Percentiles rank a stretch among this genome's conserved stretches.
Conservation (phyloP, 164 flowering plant species). For the Umbellularia californica region DNA sequence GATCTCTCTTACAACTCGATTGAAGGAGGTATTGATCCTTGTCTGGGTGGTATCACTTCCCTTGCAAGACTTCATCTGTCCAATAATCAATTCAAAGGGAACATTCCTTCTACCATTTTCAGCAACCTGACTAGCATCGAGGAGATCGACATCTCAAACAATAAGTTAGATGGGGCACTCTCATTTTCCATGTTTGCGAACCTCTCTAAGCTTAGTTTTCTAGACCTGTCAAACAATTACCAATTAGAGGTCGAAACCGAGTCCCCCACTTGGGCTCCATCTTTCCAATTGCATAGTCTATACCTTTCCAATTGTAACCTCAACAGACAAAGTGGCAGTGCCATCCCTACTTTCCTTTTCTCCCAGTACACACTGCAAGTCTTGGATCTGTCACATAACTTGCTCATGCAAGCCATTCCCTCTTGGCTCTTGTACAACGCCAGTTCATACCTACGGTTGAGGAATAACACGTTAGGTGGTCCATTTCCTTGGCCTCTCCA, state of each 20-base stretch:
- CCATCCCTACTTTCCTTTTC: slow-evolving; percentile 5
- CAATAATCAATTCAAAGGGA: slow-evolving; percentile 1
- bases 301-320: not conserved
- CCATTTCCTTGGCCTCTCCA: slow-evolving; percentile 6
- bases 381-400: not conserved
- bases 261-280: slow-evolving; percentile 6
- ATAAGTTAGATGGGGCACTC: slow-evolving; percentile 4
- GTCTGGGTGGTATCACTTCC: slow-evolving; percentile 2
- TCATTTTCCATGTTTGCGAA: slow-evolving; percentile 9
- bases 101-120: not conserved
- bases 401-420: not conserved
- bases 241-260: slow-evolving; percentile 8
- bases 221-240: not conserved
- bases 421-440: slow-evolving; percentile 6
- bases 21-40: slow-evolving; percentile 1
- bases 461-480: not conserved
- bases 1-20: not conserved
- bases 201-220: not conserved
- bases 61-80: not conserved
- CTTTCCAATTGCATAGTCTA: slow-evolving; percentile 4
- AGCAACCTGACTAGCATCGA: not conserved
- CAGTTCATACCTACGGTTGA: not conserved
- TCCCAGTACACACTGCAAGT: not conserved
- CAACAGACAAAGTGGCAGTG: not conserved
- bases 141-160: not conserved